phyloP scores from a whole-genome alignment of 148 eudicot genomes.

The Rhododendron mucronatum region DNA sequence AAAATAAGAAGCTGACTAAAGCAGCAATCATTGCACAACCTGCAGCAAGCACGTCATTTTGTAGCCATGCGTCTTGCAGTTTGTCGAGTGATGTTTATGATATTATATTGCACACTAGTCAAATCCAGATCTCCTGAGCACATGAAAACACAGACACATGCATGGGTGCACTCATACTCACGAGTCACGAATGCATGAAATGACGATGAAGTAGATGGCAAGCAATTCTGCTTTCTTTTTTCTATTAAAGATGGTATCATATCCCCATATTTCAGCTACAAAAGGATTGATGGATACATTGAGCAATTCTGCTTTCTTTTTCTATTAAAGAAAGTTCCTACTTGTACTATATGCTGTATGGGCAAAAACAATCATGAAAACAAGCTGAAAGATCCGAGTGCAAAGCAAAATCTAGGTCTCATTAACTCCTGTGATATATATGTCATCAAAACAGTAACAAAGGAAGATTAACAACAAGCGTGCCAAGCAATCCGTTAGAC shows the following conservation, averaged over 20 bases:
- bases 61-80: neutral
- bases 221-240: neutral
- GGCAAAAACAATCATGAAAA: neutral
- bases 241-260: neutral
- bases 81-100: neutral
- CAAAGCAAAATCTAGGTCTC: neutral
- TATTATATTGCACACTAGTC: neutral
- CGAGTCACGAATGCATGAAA: neutral
- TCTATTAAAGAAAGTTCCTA: neutral
- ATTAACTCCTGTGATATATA: neutral
- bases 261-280: neutral
- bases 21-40: neutral
- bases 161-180: neutral
- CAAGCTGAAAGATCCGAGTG: neutral
- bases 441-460: neutral
- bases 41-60: neutral
- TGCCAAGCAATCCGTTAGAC: constrained; percentile 12
- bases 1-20: neutral
- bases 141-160: neutral
- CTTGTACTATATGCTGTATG: neutral
- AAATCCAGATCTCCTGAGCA: neutral
- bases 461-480: neutral
- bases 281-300: too few relatives aligned
- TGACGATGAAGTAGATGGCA: neutral
- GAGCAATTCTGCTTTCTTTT: neutral